Evolutionary conservation across 805 yeast genomes (phyloP).

Genomic region (Schizosaccharomyces pombe): ASM294v3 CU329670.1:3831001-3831500

Average conservation of each 20-base stretch:
- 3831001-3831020: too few relatives aligned
- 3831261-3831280: slow-evolving; percentile 31
- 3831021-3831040: too few relatives aligned
- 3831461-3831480: slow-evolving; percentile 30
- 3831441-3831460: slow-evolving; percentile 45
- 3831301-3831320: slow-evolving; percentile 47
- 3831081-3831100: slow-evolving; percentile 84
- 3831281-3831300: slow-evolving; percentile 54
- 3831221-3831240: slow-evolving; percentile 58
- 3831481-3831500: slow-evolving; percentile 25
- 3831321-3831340: slow-evolving; percentile 19
- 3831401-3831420: slow-evolving; percentile 41
- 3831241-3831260: slow-evolving; percentile 40
- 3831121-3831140: slow-evolving; percentile 52
- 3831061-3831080: slow-evolving; percentile 28
- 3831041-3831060: too few relatives aligned
- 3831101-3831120: slow-evolving; percentile 31
- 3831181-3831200: slow-evolving; percentile 35
- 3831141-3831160: slow-evolving; percentile 38
- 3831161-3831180: slow-evolving; percentile 19
- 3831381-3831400: slow-evolving; percentile 23
- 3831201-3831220: slow-evolving; percentile 77
- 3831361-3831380: slow-evolving; percentile 12
- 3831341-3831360: slow-evolving; percentile 14
- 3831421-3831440: slow-evolving; percentile 95